Evolutionary conservation across 2,329 filamentous ascomycete genomes (phyloP).

Genomic region (Aureobasidium sp.): DNA sequence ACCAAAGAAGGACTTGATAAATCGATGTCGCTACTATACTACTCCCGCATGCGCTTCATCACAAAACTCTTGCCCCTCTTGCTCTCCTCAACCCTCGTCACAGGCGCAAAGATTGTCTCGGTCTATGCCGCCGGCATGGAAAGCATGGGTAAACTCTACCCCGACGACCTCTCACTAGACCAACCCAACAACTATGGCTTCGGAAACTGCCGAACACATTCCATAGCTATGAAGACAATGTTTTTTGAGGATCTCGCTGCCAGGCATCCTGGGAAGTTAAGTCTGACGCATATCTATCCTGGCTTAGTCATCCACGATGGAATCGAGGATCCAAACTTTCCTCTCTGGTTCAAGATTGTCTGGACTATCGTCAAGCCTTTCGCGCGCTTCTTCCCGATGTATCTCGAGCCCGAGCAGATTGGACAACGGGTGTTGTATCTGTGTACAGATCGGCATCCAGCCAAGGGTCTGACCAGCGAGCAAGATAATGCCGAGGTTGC

Average conservation of each 20-base stretch:
- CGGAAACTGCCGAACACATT: slow-evolving; percentile 18
- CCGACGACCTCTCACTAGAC: slow-evolving; percentile 21
- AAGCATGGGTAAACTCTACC: background rate
- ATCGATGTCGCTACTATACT: slow-evolving; percentile 22
- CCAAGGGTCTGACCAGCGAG: background rate
- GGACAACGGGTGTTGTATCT: slow-evolving; percentile 21
- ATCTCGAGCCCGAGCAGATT: slow-evolving; percentile 14
- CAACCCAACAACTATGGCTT: slow-evolving; percentile 18
- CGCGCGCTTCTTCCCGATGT: slow-evolving; percentile 15
- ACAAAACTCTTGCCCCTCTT: slow-evolving; percentile 21
- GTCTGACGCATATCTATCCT: slow-evolving; percentile 21
- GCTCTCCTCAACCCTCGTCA: slow-evolving; percentile 3
- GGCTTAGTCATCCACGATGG: slow-evolving; percentile 22
- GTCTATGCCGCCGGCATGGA: slow-evolving; percentile 23
- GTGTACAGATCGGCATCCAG: slow-evolving; percentile 16
- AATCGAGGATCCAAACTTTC: slow-evolving; percentile 16
- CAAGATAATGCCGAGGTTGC: background rate
- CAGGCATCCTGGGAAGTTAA: slow-evolving; percentile 19
- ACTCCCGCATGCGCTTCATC: slow-evolving; percentile 24
- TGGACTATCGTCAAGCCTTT: slow-evolving; percentile 11
- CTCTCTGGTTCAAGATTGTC: slow-evolving; percentile 20
- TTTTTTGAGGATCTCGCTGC: slow-evolving; percentile 21
- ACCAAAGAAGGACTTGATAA: slow-evolving; percentile 23
- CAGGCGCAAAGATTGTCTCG: slow-evolving; percentile 20
- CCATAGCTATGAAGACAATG: slow-evolving; percentile 22